A percentile compares a stretch with the other conserved stretches of the same genome.
These are phyloP conservation scores for Cadophora sp. DNA, from an alignment of 2,329 filamentous ascomycete genomes.

Conservation along the genomic window DNA sequence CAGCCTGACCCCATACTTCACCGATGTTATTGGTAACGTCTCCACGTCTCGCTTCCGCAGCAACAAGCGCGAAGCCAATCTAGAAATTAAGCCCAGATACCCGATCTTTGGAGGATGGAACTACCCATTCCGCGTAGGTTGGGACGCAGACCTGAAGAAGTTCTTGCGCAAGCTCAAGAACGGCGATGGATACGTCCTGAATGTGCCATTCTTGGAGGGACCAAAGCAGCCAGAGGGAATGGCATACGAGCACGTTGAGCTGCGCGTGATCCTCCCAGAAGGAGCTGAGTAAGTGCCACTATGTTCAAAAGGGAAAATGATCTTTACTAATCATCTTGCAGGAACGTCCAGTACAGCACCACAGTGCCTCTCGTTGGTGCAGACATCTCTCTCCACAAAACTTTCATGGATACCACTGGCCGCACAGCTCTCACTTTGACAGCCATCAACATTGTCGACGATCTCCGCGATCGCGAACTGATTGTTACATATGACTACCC, in stretches of 20 bases:
- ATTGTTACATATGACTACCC: conserved; percentile 90
- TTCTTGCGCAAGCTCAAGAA: conserved; percentile 71
- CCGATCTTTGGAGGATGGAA: conserved; percentile 99
- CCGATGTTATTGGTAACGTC: conserved; percentile 95
- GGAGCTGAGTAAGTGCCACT: conserved; percentile 76
- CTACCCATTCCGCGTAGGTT: conserved; percentile 95
- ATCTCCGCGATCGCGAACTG: conserved; percentile 82
- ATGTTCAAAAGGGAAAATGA: conserved; percentile 46
- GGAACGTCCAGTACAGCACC: conserved; percentile 81
- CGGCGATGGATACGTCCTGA: conserved; percentile 80
- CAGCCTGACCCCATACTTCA: conserved; percentile 89
- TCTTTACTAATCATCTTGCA: conserved; percentile 52
- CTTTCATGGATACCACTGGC: conserved; percentile 92
- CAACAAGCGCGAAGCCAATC: conserved; percentile 76
- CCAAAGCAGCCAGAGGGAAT: conserved; percentile 86
- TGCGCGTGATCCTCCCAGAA: conserved; percentile 89
- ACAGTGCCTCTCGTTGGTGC: conserved; percentile 73
- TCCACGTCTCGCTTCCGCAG: conserved; percentile 89
- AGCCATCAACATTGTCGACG: conserved; percentile 87
- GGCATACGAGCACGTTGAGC: conserved; percentile 80
- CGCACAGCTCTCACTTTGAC: conserved; percentile 83
- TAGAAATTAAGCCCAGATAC: conserved; percentile 93
- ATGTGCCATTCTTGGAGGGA: conserved; percentile 91
- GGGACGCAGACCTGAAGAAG: conserved; percentile 84
- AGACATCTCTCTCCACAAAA: conserved; percentile 71